Base-by-base conservation (phyloP, 2,329 filamentous ascomycete species). In the Aspergillus luchuensis region DNA sequence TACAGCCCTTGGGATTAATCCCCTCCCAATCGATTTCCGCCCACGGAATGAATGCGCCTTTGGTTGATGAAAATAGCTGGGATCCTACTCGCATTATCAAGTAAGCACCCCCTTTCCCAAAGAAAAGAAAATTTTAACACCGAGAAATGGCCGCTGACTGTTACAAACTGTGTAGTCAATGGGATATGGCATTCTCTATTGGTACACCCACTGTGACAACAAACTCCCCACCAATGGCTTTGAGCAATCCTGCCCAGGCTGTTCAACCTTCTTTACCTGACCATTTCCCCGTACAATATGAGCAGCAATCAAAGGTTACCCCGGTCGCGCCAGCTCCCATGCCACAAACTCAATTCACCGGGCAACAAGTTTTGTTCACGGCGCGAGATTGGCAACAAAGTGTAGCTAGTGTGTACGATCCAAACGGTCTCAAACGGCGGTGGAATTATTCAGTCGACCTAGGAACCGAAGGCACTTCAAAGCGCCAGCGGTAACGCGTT, bases 151-250 rank as follows among this genome's bases (percentile, higher is more conserved):
- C 36, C 8, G 13, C 10, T 54, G 43, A 36, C 33, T 17, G 48
- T 50, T 62, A 45, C 55, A 25, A 7, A 19, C 17, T 33, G 8
- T 58, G 64, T 71, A 96, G 93, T 76, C 92, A 97, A 82, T 98
- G 94, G 93, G 93, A 96, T 77, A 89, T 90, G 72, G 93, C 94
- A 66, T 98, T 97, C 80, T 91, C 92, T 82, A 91, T 89, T 76
- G 87, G 86, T 61, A 78, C 80, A 67, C 76, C 78, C 10, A 71
- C 68, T 56, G 57, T 74, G 57, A 76, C 78, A 69, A 62, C 76
- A 50, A 76, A 75, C 64, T 79, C 73, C 13, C 75, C 79, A 7
- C 74, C 77, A 8, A 79, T 82, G 69, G 71, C 71, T 30, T 67
- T 75, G 62, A 67, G 66, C 50, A 72, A 69, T 49, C 30, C 71